A percentile compares a stretch with the other conserved stretches of the same genome.
Conservation (phyloP, 2,329 filamentous ascomycete species). For the Metarhizium guizhouense region DNA sequence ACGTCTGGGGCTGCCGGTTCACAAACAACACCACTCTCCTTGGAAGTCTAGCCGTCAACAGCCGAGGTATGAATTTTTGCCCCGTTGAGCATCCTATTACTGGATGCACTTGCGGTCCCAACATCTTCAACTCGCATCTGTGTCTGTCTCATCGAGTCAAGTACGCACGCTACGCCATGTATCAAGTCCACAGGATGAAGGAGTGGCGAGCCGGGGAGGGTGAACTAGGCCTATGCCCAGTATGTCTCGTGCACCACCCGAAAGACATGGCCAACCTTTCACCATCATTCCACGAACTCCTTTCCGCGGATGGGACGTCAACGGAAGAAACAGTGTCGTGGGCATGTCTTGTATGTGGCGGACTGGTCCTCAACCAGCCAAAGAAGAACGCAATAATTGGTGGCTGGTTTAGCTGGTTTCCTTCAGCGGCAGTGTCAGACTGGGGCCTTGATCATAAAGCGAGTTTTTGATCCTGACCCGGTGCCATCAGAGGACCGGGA, state of each 20-base stretch:
- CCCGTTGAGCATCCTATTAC: conserved; percentile 14
- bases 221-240: neutral
- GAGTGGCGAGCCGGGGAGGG: conserved; percentile 14
- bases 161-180: conserved; percentile 16
- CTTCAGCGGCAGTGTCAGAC: neutral
- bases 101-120: conserved; percentile 28
- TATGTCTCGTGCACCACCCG: neutral
- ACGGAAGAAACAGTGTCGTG: conserved; percentile 12
- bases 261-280: neutral
- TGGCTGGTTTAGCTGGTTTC: conserved; percentile 11
- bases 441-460: neutral
- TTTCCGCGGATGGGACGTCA: neutral
- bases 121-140: conserved; percentile 22
- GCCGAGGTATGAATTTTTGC: neutral
- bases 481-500: no score
- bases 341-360: conserved; percentile 25
- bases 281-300: neutral
- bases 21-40: neutral
- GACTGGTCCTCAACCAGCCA: conserved; percentile 20
- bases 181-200: conserved; percentile 14
- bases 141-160: conserved; percentile 26
- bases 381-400: conserved; percentile 10
- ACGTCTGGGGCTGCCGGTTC: conserved; percentile 18
- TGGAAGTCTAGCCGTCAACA: neutral
- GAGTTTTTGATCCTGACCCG: neutral